phyloP scores from a whole-genome alignment of 768 basidiomycete genomes.

The Calocera cornea region DNA sequence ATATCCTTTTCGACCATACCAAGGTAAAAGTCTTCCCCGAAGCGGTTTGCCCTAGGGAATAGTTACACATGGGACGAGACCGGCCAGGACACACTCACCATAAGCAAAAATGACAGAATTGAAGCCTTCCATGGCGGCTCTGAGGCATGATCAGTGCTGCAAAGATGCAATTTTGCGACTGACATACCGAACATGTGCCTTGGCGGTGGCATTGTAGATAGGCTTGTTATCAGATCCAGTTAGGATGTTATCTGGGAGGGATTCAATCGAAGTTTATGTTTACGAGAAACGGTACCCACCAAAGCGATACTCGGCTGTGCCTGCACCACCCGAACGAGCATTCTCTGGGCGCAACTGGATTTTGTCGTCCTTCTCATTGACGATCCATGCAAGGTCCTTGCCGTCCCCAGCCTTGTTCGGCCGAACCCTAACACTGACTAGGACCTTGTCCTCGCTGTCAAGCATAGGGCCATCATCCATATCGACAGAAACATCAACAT shows the following conservation, averaged over 20 bases:
- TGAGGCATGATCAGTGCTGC: slow-evolving; percentile 12
- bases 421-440: neutral
- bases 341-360: neutral
- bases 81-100: slow-evolving; percentile 24
- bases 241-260: slow-evolving; percentile 44
- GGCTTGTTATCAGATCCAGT: slow-evolving; percentile 65
- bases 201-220: slow-evolving; percentile 60
- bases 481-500: neutral
- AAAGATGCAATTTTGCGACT: neutral
- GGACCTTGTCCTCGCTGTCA: neutral
- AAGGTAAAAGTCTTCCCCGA: slow-evolving; percentile 63
- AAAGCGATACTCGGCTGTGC: neutral
- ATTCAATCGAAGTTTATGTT: neutral
- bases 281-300: neutral
- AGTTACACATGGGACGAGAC: neutral
- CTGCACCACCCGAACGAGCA: neutral
- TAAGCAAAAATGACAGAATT: slow-evolving; percentile 93
- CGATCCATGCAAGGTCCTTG: neutral
- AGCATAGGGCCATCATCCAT: neutral
- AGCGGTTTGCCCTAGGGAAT: slow-evolving; percentile 67
- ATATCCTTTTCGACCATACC: slow-evolving; percentile 22
- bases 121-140: slow-evolving; percentile 90
- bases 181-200: slow-evolving; percentile 50
- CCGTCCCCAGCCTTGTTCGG: neutral
- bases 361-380: neutral